Base-by-base conservation (phyloP, 2,329 filamentous ascomycete species). In the Tolypocladium nubicola region DNA sequence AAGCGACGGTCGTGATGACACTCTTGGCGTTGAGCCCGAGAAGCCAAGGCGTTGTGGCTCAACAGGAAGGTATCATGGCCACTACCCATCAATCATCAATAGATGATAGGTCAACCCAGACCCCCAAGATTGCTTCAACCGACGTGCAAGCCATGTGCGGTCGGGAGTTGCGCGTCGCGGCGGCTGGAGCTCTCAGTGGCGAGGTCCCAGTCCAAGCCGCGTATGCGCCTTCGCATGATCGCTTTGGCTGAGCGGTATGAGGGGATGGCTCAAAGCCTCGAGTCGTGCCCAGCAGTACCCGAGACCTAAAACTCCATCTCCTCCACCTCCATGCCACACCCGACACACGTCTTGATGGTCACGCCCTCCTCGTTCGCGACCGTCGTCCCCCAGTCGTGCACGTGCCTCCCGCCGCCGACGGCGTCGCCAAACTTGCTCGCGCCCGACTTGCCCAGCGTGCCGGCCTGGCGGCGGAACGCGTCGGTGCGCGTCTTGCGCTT, bases 401-500 rank as follows among this genome's bases (percentile, higher is more conserved):
- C 87, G 77, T 99, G 94, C 66, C 83, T 88, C 1, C 80, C 79
- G 7, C 80, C 79, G 5, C 80, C 83, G 30, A 97, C 79, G 55
- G 81, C 80, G 70, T 96, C 90, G 0, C 93, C 91, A 75, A 97
- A 96, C 58, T 76, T 78, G 45, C 73, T 76, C 14, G 79, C 78
- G 23, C 72, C 76, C 1, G 70, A 73, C 14, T 80, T 78, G 61
- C 80, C 80, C 61, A 84, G 76, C 2, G 79, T 78, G 57, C 81
- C 82, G 56, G 84, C 80, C 64, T 86, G 86, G 54, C 92, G 77
- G 57, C 91, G 83, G 65, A 93, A 96, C 0, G 92, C 90, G 64
- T 97, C 94, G 0, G 95, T 92, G 52, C 91, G 79, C 14, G 94
- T 99, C 70, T 92, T 86, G 73, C 93, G 92, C 79, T 97, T 99